Evolutionary conservation across 2,329 filamentous ascomycete species (phyloP).

Genomic region (Didymosphaeria variabile): DNA sequence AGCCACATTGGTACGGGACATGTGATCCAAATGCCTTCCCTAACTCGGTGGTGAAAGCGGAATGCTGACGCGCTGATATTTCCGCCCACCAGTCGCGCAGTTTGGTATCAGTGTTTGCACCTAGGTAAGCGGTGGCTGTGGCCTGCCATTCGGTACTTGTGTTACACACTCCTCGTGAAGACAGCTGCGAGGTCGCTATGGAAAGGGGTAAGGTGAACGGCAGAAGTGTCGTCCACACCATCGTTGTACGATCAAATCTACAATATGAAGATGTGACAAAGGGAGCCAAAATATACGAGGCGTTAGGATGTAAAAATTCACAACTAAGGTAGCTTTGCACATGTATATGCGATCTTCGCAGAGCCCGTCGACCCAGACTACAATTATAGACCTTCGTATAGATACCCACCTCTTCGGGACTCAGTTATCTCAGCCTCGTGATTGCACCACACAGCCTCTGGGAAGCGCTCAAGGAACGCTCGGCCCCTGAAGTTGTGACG

Average conservation of each 20-base stretch:
- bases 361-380: background rate
- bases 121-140: background rate
- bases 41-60: conserved; percentile 1
- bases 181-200: background rate
- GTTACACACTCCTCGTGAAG: conserved; percentile 1
- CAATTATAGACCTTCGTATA: background rate
- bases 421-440: background rate
- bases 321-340: background rate
- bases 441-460: background rate
- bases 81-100: conserved; percentile 9
- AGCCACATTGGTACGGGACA: conserved; percentile 9
- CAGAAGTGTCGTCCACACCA: background rate
- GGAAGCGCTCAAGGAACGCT: conserved; percentile 1
- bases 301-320: too few relatives aligned
- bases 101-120: conserved; percentile 3
- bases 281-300: too few relatives aligned
- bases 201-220: background rate
- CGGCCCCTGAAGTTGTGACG: background rate
- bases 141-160: conserved; percentile 5
- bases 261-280: background rate
- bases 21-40: conserved; percentile 13
- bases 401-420: too few relatives aligned
- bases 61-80: background rate
- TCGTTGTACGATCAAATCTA: background rate
- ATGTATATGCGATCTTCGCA: background rate